Base-by-base conservation (phyloP, 352 stramenopile genomes). In the Globisporangium iwayamae region DNA sequence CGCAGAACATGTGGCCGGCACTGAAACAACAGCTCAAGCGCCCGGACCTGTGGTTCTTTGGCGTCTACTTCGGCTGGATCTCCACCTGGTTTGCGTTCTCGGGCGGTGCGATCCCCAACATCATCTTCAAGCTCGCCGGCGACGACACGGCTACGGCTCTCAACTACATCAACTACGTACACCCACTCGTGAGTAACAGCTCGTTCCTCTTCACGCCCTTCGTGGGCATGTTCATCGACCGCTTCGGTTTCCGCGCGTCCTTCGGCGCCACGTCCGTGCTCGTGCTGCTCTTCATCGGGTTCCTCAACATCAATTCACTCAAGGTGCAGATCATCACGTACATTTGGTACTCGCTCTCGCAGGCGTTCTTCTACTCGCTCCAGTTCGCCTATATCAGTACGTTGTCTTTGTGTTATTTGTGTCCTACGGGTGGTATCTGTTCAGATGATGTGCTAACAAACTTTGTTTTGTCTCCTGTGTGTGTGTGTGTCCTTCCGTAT, bases 321-420 rank as follows among this genome's bases (percentile, higher is more conserved):
- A 47, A 76, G 14, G 57, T 67, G 11, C 69, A 76, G 45, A 55
- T 73, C 50, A 10, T 71, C 36, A 69, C 62, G 25, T 63, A 73
- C 39, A 13, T 73, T 58, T 68, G 72, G 53, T 67, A 65, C 41
- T 64, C 69, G 34, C 65, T 76, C 20, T 59, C 66, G 10, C 66
- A 76, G 22, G 55, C 62, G 52, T 64, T 60, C 48, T 65, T 76
- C 45, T 76, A 76, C 56, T 70, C 65, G 52, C 66, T 76, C 30
- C 69, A 76, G 63, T 76, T 76, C 43, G 62, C 69, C 25, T 76
- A 76, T 54, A 68, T 69, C 53, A 73, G 39, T 45, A 45, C 39
- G 39, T 45, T 4, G 39, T 45, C 39, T 1, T 45, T 6, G 14
- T n/a, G 32, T 36, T 8, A 36, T 8, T 36, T 45, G 39, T 45